Base-by-base conservation (phyloP, 768 basidiomycete genomes). In the Tephrocybe sp. region DNA sequence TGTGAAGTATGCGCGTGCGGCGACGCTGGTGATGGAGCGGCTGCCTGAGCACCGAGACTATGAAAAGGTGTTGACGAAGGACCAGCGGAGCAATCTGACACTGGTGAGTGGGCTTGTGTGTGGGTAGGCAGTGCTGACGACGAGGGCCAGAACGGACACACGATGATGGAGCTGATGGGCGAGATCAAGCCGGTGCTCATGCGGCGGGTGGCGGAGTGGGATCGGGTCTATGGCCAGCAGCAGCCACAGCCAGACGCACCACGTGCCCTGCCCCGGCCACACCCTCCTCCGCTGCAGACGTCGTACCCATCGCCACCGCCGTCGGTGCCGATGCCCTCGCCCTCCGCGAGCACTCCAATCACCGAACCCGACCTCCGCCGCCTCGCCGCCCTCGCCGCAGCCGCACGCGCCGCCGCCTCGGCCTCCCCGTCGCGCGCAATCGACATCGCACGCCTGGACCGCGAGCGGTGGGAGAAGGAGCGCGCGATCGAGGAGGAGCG, bases 1-100 rank as follows among this genome's bases (percentile, higher is more conserved):
- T 65, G 73, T 91, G 15, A 75, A 82, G 54, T 81, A 79, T 44
- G 89, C 89, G 2, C 81, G 75, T 53, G 86, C 89, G 8, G 88
- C 88, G 0, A 89, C 86, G 1, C 71, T 92, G 51, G 86, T 90
- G 4, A 78, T 90, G 10, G 88, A 93, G 71, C 85, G 80, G 57
- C 71, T 93, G n/a, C 90, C 90, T 0, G 69, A 72, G 1, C 90
- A 92, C 68, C 71, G 75, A 47, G 84, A 89, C 38, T 92, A 86
- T 63, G 59, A 75, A 28, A 71, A 70, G 1, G 65, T 82, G 39
- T 65, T 93, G 58, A 84, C 65, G 39, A 48, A 69, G 5, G 71
- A 74, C 10, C 90, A 92, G 60, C 76, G 84, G 46, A 71, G 80
- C 45, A 88, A 89, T 65, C 75, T 92, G 15, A 78, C 74, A 26